Evolutionary conservation across 192 early-diverging fungal genomes (phyloP).

Genomic region (Oehlia diaphana): DNA sequence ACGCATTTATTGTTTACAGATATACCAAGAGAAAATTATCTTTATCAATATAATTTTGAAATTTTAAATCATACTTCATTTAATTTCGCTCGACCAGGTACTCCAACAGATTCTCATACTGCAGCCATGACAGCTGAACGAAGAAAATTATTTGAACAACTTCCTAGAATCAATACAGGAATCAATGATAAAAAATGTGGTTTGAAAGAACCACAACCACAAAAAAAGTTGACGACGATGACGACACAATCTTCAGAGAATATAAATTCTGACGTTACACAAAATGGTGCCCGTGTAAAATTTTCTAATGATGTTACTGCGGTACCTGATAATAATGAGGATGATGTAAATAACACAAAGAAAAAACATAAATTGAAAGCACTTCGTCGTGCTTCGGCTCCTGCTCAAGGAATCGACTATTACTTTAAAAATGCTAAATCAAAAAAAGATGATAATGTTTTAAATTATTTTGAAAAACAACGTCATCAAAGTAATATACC

Average conservation of each 20-base stretch:
- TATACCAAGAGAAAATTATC: neutral
- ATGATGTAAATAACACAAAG: neutral
- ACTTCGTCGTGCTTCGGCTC: neutral
- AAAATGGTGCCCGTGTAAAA: neutral
- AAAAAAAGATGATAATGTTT: neutral
- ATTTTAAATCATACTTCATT: slow-evolving; percentile 28
- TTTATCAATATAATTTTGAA: slow-evolving; percentile 11
- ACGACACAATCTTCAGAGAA: too few species aligned
- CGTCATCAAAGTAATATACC: neutral
- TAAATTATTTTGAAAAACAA: neutral
- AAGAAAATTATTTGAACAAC: neutral
- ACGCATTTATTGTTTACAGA: neutral
- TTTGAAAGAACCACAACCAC: neutral
- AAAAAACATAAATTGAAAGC: neutral
- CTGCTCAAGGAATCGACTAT: neutral
- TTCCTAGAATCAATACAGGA: neutral
- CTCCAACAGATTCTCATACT: slow-evolving; percentile 6
- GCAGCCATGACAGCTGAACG: neutral
- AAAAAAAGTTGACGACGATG: neutral
- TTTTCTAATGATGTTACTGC: neutral
- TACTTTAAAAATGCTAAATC: neutral
- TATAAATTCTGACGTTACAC: neutral
- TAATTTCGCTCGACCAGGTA: slow-evolving; percentile 26
- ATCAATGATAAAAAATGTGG: neutral
- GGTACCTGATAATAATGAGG: neutral